These are phyloP conservation scores for Ballota nigra DNA, from an alignment of 257 asterid genomes.

Conservation along the genomic window DNA sequence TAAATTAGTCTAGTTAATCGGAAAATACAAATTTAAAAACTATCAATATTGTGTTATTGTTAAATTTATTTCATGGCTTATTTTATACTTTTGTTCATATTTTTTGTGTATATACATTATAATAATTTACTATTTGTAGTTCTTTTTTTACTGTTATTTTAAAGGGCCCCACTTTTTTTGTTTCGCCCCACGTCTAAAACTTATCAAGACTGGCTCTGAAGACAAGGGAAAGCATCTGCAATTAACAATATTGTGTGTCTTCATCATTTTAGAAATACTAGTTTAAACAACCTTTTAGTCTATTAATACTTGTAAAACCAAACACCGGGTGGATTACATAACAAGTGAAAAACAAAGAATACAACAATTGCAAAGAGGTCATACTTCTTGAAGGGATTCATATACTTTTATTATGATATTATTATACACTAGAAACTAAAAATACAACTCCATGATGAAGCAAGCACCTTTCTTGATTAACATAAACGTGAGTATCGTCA, in stretches of 20 bases:
- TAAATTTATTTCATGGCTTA: too few species aligned
- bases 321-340: not conserved
- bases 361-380: constrained; percentile 3
- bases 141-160: too few species aligned
- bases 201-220: too few species aligned
- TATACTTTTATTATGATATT: not conserved
- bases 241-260: not conserved
- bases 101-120: too few species aligned
- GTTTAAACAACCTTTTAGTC: not conserved
- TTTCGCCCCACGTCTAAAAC: too few species aligned
- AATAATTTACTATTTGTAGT: too few species aligned
- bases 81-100: too few species aligned
- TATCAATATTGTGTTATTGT: too few species aligned
- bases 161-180: too few species aligned
- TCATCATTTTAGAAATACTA: not conserved
- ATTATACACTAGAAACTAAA: constrained; percentile 2
- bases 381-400: constrained; percentile 1
- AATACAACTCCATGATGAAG: not conserved
- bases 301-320: not conserved
- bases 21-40: too few species aligned
- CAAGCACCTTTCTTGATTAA: constrained; percentile 20
- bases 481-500: constrained; percentile 9
- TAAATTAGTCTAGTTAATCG: too few species aligned
- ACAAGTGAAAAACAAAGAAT: not conserved
- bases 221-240: not conserved